phyloP scores from a whole-genome alignment of 2,329 filamentous ascomycete genomes.

The Chaetomiaceae sp. region DNA sequence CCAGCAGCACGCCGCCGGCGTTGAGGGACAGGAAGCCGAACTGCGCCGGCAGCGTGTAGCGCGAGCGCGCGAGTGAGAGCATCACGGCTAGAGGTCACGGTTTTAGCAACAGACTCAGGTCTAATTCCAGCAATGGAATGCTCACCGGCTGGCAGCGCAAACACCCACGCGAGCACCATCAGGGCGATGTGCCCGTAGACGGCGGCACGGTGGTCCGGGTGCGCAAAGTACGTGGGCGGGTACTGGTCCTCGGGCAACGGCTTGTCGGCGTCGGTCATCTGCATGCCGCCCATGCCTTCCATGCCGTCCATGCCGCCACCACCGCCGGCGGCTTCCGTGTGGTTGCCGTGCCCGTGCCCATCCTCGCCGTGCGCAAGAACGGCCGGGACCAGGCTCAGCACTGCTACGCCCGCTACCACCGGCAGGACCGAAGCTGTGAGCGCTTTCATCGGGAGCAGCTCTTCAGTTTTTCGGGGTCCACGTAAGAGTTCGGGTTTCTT shows the following conservation, averaged over 20 bases:
- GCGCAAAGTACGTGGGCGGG: conserved; percentile 53
- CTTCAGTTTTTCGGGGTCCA: too few relatives aligned
- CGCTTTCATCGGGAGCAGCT: conserved; percentile 17
- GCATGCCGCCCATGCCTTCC: conserved; percentile 24
- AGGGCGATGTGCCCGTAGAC: conserved; percentile 66
- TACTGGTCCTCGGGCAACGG: conserved; percentile 29
- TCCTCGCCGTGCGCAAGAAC: conserved; percentile 28
- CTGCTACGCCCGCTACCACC: conserved; percentile 20
- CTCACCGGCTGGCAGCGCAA: conserved; percentile 67
- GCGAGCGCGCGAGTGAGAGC: conserved; percentile 75
- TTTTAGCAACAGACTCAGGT: neutral
- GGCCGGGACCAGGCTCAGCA: conserved; percentile 25
- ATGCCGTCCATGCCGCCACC: too few relatives aligned
- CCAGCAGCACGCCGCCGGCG: conserved; percentile 56
- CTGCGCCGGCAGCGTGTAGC: conserved; percentile 64
- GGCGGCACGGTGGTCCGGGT: conserved; percentile 44
- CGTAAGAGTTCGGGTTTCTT: too few relatives aligned
- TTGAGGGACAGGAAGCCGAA: conserved; percentile 61
- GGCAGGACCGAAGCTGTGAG: conserved; percentile 15
- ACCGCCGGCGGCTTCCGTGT: too few relatives aligned
- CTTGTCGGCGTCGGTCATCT: conserved; percentile 24
- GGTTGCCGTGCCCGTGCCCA: conserved; percentile 18
- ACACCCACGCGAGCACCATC: conserved; percentile 66
- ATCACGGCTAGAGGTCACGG: conserved; percentile 59
- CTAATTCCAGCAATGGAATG: neutral